Evolutionary conservation across 306 rosid species (phyloP).

Genomic region (Rosa chinensis): DNA sequence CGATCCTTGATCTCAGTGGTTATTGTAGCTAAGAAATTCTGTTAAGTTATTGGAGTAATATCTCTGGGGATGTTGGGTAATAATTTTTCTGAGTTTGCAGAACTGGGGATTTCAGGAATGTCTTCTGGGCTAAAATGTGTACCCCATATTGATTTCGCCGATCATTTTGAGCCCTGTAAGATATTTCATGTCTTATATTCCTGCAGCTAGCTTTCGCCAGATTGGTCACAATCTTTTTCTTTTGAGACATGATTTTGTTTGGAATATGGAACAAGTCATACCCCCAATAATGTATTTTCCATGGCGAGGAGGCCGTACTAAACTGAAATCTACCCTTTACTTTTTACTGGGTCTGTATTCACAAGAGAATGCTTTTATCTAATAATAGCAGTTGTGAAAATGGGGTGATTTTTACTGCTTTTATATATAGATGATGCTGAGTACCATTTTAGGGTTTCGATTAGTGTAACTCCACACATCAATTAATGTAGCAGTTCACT

Average conservation of each 20-base stretch:
- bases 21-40: neutral
- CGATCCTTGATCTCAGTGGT: conserved; percentile 4
- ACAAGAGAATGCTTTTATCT: neutral
- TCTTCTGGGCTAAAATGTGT: neutral
- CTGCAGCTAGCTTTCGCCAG: neutral
- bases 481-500: neutral
- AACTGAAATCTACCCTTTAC: neutral
- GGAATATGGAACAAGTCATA: neutral
- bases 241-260: conserved; percentile 1
- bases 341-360: neutral
- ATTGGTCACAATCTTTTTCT: neutral
- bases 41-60: conserved; percentile 1
- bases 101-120: conserved; percentile 11
- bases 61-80: neutral
- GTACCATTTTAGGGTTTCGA: neutral
- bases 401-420: neutral
- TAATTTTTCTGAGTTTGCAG: neutral
- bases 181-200: neutral
- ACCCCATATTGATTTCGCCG: neutral
- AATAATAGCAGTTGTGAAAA: neutral
- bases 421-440: neutral
- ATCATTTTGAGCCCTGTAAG: neutral
- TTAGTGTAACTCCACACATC: neutral
- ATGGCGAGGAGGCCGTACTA: neutral
- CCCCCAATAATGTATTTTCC: neutral